Percentiles rank a stretch among this genome's conserved stretches.
These are phyloP conservation scores for Xerophyta viscosa DNA, from an alignment of 106 monocot genomes.

Conservation along the genomic window DNA sequence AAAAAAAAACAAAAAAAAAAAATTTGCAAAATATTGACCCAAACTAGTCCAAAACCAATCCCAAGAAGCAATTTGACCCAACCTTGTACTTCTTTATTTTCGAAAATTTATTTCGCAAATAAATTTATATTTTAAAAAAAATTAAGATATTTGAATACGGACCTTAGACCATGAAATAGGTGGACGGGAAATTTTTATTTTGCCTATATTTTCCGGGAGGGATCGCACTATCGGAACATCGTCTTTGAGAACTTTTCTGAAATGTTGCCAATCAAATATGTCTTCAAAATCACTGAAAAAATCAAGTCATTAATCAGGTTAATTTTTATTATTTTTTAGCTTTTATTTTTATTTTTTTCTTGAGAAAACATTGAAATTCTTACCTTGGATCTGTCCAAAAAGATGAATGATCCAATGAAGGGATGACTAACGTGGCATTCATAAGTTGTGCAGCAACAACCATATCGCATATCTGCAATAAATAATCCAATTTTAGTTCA, in stretches of 20 bases:
- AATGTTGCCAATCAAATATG: constrained; percentile 56
- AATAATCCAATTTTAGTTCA: background rate
- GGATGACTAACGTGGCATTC: constrained; percentile 65
- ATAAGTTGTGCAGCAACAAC: constrained; percentile 55
- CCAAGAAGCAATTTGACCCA: too few relatives aligned
- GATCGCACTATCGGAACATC: constrained; percentile 49
- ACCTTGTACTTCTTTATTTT: too few relatives aligned
- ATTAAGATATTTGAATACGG: background rate
- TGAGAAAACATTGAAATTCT: too few relatives aligned
- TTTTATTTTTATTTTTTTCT: too few relatives aligned
- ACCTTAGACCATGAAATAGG: constrained; percentile 75
- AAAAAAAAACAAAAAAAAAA: too few relatives aligned
- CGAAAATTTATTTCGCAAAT: too few relatives aligned
- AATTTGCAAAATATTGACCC: too few relatives aligned
- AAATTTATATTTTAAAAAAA: too few relatives aligned
- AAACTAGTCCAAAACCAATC: too few relatives aligned
- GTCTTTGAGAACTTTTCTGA: constrained; percentile 35
- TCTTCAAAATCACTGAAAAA: constrained; percentile 54
- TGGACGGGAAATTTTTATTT: constrained; percentile 24
- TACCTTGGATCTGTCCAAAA: constrained; percentile 74
- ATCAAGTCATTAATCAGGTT: background rate
- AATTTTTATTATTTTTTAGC: too few relatives aligned
- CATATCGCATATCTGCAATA: constrained; percentile 65
- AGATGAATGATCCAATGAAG: constrained; percentile 50
- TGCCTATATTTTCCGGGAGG: constrained; percentile 24